Conservation (phyloP, 2,329 filamentous ascomycete genomes). For the Acarospora socialis region DNA sequence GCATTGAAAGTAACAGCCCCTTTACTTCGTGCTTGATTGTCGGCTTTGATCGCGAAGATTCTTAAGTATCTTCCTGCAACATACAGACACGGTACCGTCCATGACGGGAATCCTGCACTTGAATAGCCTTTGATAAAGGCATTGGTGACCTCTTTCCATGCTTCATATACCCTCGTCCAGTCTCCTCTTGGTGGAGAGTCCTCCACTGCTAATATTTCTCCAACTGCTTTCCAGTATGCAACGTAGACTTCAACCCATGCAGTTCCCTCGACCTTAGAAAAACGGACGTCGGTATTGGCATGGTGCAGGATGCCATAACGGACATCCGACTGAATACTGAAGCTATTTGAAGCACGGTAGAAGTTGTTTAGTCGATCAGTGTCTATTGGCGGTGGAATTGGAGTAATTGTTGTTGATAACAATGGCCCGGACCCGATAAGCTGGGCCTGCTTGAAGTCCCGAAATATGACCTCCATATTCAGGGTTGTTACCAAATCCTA, state of each 20-base stretch:
- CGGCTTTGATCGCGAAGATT: constrained; percentile 79
- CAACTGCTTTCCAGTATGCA: constrained; percentile 70
- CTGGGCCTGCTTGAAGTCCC: constrained; percentile 58
- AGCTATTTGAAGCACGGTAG: constrained; percentile 53
- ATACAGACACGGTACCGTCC: constrained; percentile 88
- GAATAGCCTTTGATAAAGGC: constrained; percentile 69
- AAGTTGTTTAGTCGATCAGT: constrained; percentile 55
- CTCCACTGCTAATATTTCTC: constrained; percentile 55
- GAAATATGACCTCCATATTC: constrained; percentile 59
- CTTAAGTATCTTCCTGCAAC: constrained; percentile 74
- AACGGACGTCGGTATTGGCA: constrained; percentile 36
- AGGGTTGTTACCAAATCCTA: not conserved
- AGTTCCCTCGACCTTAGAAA: constrained; percentile 49
- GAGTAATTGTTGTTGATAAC: constrained; percentile 61
- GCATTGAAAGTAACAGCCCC: constrained; percentile 31
- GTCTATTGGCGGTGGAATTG: constrained; percentile 48
- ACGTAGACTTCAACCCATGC: constrained; percentile 82
- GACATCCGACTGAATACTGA: constrained; percentile 54
- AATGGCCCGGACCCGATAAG: constrained; percentile 51
- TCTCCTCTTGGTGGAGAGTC: constrained; percentile 40
- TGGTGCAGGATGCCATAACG: constrained; percentile 55
- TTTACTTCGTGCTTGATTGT: constrained; percentile 48
- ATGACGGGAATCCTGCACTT: constrained; percentile 61
- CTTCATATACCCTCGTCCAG: constrained; percentile 71
- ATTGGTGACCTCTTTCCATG: constrained; percentile 76